Evolutionary conservation across 305 asterid species (phyloP).

Genomic region (Solanum aculeatissimum): DNA sequence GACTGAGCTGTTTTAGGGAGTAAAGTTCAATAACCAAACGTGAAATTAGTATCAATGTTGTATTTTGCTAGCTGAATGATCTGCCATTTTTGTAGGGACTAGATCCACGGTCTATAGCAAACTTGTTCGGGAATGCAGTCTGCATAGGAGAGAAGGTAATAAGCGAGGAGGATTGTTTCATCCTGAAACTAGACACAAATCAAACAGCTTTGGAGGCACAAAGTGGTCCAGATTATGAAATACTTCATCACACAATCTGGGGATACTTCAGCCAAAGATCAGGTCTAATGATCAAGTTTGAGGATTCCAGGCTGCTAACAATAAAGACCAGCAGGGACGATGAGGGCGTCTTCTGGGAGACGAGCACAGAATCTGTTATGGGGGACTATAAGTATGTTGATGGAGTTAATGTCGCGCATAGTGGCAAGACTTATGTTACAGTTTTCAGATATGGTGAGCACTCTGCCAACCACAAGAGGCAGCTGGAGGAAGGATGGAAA

Average conservation of each 20-base stretch:
- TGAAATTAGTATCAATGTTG: too few relatives aligned
- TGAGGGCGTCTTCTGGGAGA: constrained; percentile 74
- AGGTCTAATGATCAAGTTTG: constrained; percentile 70
- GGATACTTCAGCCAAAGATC: constrained; percentile 95
- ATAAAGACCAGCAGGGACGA: constrained; percentile 46
- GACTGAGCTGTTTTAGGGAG: too few relatives aligned
- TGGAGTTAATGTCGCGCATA: constrained; percentile 75
- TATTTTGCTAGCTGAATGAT: background rate
- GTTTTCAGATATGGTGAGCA: constrained; percentile 76
- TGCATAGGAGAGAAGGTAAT: constrained; percentile 76
- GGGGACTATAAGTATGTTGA: constrained; percentile 60
- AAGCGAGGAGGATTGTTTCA: constrained; percentile 63
- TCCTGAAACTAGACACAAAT: constrained; percentile 59
- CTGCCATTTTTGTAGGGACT: constrained; percentile 36
- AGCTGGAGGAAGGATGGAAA: constrained; percentile 72
- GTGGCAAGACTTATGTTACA: constrained; percentile 57
- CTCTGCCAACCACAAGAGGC: constrained; percentile 58
- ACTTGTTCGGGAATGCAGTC: constrained; percentile 71
- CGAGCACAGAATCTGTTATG: constrained; percentile 62
- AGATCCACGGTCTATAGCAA: constrained; percentile 80
- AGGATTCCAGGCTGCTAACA: constrained; percentile 62
- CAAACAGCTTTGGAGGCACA: constrained; percentile 55
- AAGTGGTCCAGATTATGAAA: constrained; percentile 56
- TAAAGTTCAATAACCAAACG: background rate
- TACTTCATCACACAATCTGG: constrained; percentile 87